phyloP scores from a whole-genome alignment of 2,329 filamentous ascomycete species.

The Ceratocystiopsis sp. region DNA sequence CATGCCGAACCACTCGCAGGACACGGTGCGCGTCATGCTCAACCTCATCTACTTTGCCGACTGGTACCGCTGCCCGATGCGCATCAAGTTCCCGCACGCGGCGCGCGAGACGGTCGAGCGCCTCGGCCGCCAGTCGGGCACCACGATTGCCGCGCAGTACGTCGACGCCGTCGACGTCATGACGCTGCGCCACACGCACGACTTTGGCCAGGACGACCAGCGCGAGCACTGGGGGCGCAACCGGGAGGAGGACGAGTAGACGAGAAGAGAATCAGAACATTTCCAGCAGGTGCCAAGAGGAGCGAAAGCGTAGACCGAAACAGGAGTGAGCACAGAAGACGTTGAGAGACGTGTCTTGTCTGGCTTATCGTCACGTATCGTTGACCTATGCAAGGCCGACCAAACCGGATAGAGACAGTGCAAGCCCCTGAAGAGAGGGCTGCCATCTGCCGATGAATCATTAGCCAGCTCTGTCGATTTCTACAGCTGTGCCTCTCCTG shows the following conservation, averaged over 20 bases:
- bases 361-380: too few species aligned
- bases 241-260: background rate
- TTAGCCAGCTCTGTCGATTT: too few species aligned
- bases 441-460: too few species aligned
- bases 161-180: conserved; percentile 7
- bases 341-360: too few species aligned
- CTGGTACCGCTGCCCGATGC: conserved; percentile 17
- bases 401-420: too few species aligned
- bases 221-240: conserved; percentile 5
- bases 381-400: too few species aligned
- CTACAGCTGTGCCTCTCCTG: too few species aligned
- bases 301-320: too few species aligned
- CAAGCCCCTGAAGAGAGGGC: too few species aligned
- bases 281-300: too few species aligned
- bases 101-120: background rate
- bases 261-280: too few species aligned
- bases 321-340: too few species aligned
- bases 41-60: conserved; percentile 20
- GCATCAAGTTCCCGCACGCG: conserved; percentile 6
- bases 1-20: conserved; percentile 24
- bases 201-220: conserved; percentile 8
- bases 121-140: background rate
- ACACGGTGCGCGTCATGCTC: conserved; percentile 25
- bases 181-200: conserved; percentile 7
- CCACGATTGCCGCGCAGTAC: conserved; percentile 3